Conservation (phyloP, 441 rosid genomes). For the Melastoma candidum region DNA sequence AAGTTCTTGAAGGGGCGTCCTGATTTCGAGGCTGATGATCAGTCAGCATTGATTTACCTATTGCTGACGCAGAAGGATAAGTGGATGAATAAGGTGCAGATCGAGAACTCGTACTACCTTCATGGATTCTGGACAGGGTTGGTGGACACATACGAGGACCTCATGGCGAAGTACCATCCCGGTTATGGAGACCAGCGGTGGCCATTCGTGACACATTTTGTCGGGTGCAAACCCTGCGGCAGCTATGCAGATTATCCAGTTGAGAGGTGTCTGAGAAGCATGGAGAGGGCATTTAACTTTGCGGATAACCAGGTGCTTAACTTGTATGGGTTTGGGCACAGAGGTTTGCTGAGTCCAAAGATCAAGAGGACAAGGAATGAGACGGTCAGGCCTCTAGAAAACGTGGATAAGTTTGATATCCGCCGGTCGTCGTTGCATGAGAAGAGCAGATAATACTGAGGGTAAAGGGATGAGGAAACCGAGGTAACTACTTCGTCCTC, state of each 20-base stretch:
- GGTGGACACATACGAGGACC: constrained; percentile 93
- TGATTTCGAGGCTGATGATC: constrained; percentile 95
- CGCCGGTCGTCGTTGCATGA: constrained; percentile 27
- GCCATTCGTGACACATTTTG: constrained; percentile 98
- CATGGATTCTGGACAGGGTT: constrained; percentile 99
- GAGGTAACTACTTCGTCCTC: too few relatives aligned
- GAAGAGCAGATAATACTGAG: constrained; percentile 18
- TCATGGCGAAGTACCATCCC: constrained; percentile 91
- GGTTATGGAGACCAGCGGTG: constrained; percentile 98
- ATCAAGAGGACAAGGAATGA: constrained; percentile 87
- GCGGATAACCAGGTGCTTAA: constrained; percentile 94
- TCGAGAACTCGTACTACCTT: constrained; percentile 87
- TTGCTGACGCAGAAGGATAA: constrained; percentile 67
- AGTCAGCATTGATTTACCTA: constrained; percentile 83
- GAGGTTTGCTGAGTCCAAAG: constrained; percentile 82
- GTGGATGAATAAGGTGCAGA: constrained; percentile 84
- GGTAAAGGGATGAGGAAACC: too few relatives aligned
- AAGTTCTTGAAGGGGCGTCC: constrained; percentile 87
- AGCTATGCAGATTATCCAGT: constrained; percentile 96
- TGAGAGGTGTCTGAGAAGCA: constrained; percentile 74
- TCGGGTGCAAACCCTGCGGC: constrained; percentile 97
- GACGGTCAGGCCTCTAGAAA: constrained; percentile 65
- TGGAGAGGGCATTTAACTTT: constrained; percentile 96
- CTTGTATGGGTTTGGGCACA: constrained; percentile 75
- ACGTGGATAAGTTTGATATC: constrained; percentile 74